A percentile compares a stretch with the other conserved stretches of the same genome.
Evolutionary conservation across 1,139 yeast genomes (phyloP).

Genomic region (Pichia sp.): DNA sequence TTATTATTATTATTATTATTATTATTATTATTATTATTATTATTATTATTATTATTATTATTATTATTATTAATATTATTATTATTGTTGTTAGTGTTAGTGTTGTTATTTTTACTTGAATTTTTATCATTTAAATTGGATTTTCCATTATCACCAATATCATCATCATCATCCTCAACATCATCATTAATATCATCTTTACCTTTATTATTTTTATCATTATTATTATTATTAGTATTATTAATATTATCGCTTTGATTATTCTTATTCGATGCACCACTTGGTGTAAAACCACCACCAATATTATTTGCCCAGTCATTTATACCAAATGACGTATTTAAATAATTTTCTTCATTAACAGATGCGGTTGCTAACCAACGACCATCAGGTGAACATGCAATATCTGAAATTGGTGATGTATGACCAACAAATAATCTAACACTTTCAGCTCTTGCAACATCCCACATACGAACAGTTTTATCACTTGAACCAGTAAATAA

Average conservation of each 20-base stretch:
- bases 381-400: conserved; percentile 94
- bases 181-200: conserved; percentile 1
- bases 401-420: conserved; percentile 75
- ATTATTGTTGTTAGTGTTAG: not conserved
- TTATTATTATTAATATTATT: not conserved
- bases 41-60: not conserved
- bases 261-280: conserved; percentile 2
- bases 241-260: not conserved
- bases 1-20: not conserved
- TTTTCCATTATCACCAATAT: not conserved
- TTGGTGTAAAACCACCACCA: conserved; percentile 15
- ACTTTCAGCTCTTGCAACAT: conserved; percentile 78
- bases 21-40: not conserved
- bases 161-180: not conserved
- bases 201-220: not conserved
- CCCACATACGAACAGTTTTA: conserved; percentile 98
- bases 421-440: conserved; percentile 96
- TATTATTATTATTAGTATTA: not conserved
- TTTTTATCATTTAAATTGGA: not conserved
- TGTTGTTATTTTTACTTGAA: not conserved
- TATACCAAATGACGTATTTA: conserved; percentile 26
- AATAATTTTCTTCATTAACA: conserved; percentile 57
- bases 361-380: conserved; percentile 96
- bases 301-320: conserved; percentile 11
- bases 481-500: conserved; percentile 94